Base-by-base conservation (phyloP, 805 yeast genomes). In the Saccharomycopsis babjevae region DNA sequence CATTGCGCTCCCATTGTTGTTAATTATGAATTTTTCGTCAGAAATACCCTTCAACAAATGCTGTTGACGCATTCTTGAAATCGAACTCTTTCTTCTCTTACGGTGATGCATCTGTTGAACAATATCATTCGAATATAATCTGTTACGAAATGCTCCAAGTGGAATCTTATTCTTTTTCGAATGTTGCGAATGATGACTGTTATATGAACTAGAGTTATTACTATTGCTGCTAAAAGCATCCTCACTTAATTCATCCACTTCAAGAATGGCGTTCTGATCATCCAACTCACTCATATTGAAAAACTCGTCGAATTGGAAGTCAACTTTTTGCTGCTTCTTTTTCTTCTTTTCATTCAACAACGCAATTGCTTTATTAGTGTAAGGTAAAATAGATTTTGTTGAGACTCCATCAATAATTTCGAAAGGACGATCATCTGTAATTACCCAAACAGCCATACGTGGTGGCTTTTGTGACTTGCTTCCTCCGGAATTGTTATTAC, bases 351-450 rank as follows among this genome's bases (percentile, higher is more conserved):
- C 56, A 16, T 34, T 34, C 25, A 55, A 36, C 38, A 39, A 18
- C 5, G 32, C 38, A 42, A 39, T 34, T 20, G 46, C 60, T 36
- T 18, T 54, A 28, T 39, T 57, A 15, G 58, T 61, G 55, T 63
- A 76, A 3, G 88, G 86, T 65, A 83, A 75, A 64, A 93, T 75
- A 1, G 96, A 86, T 60, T 97, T 79, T 0, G 98, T 94, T 0
- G 96, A 85, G 36, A 89, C 79, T 5, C 99, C 99, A 71, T 93
- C 98, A 68, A 93, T 93, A 62, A 93, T 90, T 25, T 97, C 96
- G 72, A 88, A 90, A 0, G 97, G 97, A 67, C 89, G 85, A 61
- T 73, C 74, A 58, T 82, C 82, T 58, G 86, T 82, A 5, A 96
- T 86, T 40, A 87, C 84, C 96, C 97, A 93, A 1, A 96, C 86